A percentile compares a stretch with the other conserved stretches of the same genome.
These are phyloP conservation scores for Dipteronia dyeriana DNA, from an alignment of 345 rosid genomes.

Conservation along the genomic window DNA sequence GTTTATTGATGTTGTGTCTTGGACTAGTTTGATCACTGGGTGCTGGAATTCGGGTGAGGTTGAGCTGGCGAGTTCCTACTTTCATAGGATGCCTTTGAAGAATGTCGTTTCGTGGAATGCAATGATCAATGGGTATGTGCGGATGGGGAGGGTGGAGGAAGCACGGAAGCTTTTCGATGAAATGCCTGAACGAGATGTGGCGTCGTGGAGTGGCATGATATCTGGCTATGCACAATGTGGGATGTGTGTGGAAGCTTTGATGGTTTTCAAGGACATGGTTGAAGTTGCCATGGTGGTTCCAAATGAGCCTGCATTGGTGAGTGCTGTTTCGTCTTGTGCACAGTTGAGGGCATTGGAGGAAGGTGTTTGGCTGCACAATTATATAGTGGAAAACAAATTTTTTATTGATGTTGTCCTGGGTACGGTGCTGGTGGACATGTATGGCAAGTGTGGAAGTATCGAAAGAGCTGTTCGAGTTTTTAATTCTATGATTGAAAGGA, in stretches of 20 bases:
- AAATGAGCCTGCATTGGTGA: conserved; percentile 32
- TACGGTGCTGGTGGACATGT: conserved; percentile 38
- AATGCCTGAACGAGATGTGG: conserved; percentile 34
- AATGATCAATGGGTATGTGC: conserved; percentile 32
- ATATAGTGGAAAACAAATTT: conserved; percentile 16
- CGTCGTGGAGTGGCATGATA: conserved; percentile 39
- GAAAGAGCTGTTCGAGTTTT: conserved; percentile 30
- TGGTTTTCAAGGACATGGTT: conserved; percentile 27
- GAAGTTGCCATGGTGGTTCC: conserved; percentile 20
- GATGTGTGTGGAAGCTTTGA: conserved; percentile 24
- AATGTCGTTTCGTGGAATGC: conserved; percentile 42
- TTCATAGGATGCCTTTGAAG: conserved; percentile 26
- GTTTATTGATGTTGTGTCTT: conserved; percentile 16
- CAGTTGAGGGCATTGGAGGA: conserved; percentile 21
- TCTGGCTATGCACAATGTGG: conserved; percentile 28
- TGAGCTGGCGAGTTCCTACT: conserved; percentile 14
- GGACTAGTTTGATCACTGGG: conserved; percentile 29
- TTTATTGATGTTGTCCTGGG: conserved; percentile 22
- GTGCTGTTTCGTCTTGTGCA: conserved; percentile 29
- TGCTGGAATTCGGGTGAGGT: conserved; percentile 18
- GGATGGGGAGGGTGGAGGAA: conserved; percentile 13
- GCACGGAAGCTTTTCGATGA: conserved; percentile 33
- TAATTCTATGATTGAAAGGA: conserved; percentile 30
- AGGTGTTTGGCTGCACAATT: conserved; percentile 25
- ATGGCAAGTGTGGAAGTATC: conserved; percentile 37